Evolutionary conservation across 1,284 basidiomycete genomes (phyloP).

Genomic region (Mycena sp.): DNA sequence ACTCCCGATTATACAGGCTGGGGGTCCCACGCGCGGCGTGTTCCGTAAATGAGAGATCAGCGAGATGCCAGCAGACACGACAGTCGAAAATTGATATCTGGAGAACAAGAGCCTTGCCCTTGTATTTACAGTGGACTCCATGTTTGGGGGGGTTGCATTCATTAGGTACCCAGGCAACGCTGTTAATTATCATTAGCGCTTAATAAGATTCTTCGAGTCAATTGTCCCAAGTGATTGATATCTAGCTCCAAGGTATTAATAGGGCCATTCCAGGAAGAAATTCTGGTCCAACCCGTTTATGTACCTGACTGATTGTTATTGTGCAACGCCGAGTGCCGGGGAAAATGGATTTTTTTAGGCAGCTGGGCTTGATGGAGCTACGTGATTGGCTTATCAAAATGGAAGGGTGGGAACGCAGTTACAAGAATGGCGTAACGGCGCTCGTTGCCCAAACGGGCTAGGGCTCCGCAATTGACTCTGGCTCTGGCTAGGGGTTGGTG

Average conservation of each 20-base stretch:
- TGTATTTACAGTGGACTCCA: too few species aligned
- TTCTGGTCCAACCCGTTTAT: conserved; percentile 21
- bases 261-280: conserved; percentile 25
- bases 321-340: conserved; percentile 22
- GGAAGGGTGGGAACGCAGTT: conserved; percentile 24
- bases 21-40: conserved; percentile 17
- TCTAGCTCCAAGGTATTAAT: conserved; percentile 21
- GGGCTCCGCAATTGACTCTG: conserved; percentile 17
- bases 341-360: conserved; percentile 11
- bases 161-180: background rate
- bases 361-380: background rate
- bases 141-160: conserved; percentile 8
- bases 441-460: conserved; percentile 10
- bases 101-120: too few species aligned
- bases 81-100: too few species aligned
- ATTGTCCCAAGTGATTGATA: conserved; percentile 10
- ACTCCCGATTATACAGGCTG: background rate
- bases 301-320: conserved; percentile 29
- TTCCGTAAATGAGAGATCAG: conserved; percentile 11
- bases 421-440: conserved; percentile 21
- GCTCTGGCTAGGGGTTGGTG: conserved; percentile 17
- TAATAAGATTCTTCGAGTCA: too few species aligned
- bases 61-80: conserved; percentile 17
- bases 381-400: conserved; percentile 28
- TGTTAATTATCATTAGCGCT: conserved; percentile 3